phyloP scores from a whole-genome alignment of 1,284 basidiomycete species.

The Flammula alnicola region DNA sequence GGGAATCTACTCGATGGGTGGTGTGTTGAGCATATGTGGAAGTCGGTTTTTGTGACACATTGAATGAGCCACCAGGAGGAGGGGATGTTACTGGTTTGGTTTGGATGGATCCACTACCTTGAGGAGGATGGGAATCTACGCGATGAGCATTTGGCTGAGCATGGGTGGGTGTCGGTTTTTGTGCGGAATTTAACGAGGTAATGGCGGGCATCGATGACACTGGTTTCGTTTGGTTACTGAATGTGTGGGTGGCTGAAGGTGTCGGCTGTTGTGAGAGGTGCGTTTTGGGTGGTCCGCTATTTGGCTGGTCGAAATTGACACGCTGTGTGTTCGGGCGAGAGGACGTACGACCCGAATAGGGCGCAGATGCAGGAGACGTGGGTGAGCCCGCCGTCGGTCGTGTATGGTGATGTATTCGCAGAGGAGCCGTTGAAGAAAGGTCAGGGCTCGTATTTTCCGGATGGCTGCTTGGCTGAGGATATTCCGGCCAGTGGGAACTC shows the following conservation, averaged over 20 bases:
- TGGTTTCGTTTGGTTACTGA: too few relatives aligned
- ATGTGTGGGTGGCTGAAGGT: too few relatives aligned
- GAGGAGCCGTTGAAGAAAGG: constrained; percentile 16
- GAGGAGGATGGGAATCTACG: too few relatives aligned
- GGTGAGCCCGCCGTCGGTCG: constrained; percentile 2
- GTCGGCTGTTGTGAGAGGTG: too few relatives aligned
- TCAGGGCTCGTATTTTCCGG: background rate
- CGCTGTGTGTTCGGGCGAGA: background rate
- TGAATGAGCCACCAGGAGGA: background rate
- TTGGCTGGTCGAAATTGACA: too few relatives aligned
- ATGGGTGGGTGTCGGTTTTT: too few relatives aligned
- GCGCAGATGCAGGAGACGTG: constrained; percentile 1
- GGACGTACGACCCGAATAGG: background rate
- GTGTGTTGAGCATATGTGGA: constrained; percentile 13
- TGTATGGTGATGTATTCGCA: constrained; percentile 14
- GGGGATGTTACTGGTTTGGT: background rate
- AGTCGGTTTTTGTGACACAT: constrained; percentile 5
- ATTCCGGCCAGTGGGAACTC: constrained; percentile 1
- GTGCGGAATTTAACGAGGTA: too few relatives aligned
- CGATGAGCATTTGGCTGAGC: too few relatives aligned
- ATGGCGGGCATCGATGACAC: too few relatives aligned
- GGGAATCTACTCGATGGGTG: background rate
- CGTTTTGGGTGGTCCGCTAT: too few relatives aligned
- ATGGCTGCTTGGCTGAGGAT: background rate
- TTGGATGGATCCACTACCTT: background rate